These are phyloP conservation scores for Phytophthora pisi DNA, from an alignment of 352 stramenopile genomes.

Conservation along the genomic window DNA sequence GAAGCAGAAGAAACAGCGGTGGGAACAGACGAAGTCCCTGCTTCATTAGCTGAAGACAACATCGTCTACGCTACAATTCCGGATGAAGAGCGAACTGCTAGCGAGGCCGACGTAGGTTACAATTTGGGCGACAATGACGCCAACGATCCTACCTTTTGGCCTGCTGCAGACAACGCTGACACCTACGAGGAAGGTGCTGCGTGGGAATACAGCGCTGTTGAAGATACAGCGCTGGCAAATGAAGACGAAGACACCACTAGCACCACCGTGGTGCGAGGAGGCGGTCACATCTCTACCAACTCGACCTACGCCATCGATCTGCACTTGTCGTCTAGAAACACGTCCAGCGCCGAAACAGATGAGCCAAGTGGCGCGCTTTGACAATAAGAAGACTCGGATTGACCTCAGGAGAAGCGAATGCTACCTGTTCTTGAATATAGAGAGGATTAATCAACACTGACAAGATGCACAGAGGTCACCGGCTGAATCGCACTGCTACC, in stretches of 20 bases:
- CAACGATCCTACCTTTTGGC: constrained; percentile 25
- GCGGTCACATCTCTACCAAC: constrained; percentile 46
- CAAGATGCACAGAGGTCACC: constrained; percentile 9
- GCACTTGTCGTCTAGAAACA: constrained; percentile 29
- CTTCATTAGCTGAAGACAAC: not conserved
- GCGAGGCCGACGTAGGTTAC: not conserved
- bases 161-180: constrained; percentile 9
- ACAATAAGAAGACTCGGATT: constrained; percentile 19
- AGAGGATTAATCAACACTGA: constrained; percentile 31
- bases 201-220: constrained; percentile 21
- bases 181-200: constrained; percentile 12
- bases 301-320: constrained; percentile 66
- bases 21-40: not conserved
- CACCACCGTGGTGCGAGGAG: not conserved
- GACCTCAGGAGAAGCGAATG: constrained; percentile 21
- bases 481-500: constrained; percentile 14
- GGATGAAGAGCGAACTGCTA: constrained; percentile 10
- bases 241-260: constrained; percentile 18
- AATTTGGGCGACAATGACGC: constrained; percentile 13
- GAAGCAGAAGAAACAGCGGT: not conserved
- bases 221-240: constrained; percentile 9
- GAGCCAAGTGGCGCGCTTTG: constrained; percentile 26
- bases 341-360: constrained; percentile 21
- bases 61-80: constrained; percentile 3
- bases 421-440: constrained; percentile 39